These are phyloP conservation scores for Gracilaria caudata DNA, from an alignment of 23 red algal species.

Conservation along the genomic window DNA sequence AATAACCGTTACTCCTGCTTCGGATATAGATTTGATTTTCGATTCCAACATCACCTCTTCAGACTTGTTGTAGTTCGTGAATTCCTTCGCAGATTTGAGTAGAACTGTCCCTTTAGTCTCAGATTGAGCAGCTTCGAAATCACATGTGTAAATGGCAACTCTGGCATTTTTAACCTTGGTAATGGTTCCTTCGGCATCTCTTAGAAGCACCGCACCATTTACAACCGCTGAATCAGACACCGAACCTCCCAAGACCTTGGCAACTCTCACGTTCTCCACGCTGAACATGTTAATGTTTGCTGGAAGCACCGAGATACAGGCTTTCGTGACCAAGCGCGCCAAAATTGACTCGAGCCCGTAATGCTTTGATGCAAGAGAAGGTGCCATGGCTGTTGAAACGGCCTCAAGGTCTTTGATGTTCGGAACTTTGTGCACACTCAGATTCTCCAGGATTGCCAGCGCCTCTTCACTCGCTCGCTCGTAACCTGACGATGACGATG, in stretches of 20 bases:
- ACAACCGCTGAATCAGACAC: slow-evolving; percentile 79
- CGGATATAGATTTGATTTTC: slow-evolving; percentile 75
- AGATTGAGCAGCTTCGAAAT: slow-evolving; percentile 87
- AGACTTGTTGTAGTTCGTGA: slow-evolving; percentile 87
- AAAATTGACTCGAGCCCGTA: slow-evolving; percentile 83
- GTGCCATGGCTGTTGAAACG: slow-evolving; percentile 64
- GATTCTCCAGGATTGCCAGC: slow-evolving; percentile 64
- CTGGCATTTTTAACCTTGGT: slow-evolving; percentile 79
- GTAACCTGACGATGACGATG: slow-evolving; percentile 48
- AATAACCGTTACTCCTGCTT: slow-evolving; percentile 90
- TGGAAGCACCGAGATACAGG: slow-evolving; percentile 85
- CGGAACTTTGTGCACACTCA: slow-evolving; percentile 63
- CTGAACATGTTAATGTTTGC: slow-evolving; percentile 75
- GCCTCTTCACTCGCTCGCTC: slow-evolving; percentile 74
- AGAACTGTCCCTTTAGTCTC: slow-evolving; percentile 99
- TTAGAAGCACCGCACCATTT: slow-evolving; percentile 83
- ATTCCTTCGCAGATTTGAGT: slow-evolving; percentile 87
- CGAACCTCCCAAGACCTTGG: slow-evolving; percentile 87
- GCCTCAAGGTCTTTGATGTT: slow-evolving; percentile 53
- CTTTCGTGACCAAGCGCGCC: slow-evolving; percentile 86
- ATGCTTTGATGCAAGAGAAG: slow-evolving; percentile 88
- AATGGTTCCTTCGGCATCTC: slow-evolving; percentile 79
- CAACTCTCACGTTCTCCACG: slow-evolving; percentile 95
- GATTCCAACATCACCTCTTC: slow-evolving; percentile 86
- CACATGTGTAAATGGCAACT: slow-evolving; percentile 92